Conservation (phyloP, 805 yeast species). For the Saturnispora besseyi region DNA sequence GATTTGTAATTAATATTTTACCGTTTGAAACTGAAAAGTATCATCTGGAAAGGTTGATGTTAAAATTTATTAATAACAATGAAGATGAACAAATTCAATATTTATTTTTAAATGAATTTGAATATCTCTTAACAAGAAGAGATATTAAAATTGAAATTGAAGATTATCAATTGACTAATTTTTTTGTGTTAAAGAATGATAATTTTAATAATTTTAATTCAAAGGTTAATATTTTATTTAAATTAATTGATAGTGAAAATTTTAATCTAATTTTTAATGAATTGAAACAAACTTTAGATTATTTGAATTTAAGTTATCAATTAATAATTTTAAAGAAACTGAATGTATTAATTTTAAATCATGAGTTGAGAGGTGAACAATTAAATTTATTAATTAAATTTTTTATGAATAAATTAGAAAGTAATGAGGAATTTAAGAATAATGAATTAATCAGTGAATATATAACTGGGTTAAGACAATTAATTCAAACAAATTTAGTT, state of each 20-base stretch:
- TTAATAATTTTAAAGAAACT: constrained; percentile 50
- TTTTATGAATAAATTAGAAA: constrained; percentile 32
- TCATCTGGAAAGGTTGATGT: constrained; percentile 42
- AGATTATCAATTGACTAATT: constrained; percentile 20
- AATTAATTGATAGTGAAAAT: constrained; percentile 46
- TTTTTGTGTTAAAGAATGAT: not conserved
- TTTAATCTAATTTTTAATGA: constrained; percentile 48
- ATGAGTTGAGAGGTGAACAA: constrained; percentile 33
- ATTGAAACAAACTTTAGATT: constrained; percentile 45
- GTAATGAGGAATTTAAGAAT: constrained; percentile 8
- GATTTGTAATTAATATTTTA: constrained; percentile 48
- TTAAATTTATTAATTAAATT: constrained; percentile 50
- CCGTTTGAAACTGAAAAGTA: constrained; percentile 43
- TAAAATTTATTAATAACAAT: constrained; percentile 19
- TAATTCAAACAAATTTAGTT: constrained; percentile 56
- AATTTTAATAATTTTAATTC: constrained; percentile 29
- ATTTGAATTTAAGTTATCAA: constrained; percentile 20
- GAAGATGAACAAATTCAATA: constrained; percentile 5
- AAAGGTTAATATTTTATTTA: constrained; percentile 55
- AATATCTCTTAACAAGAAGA: constrained; percentile 23
- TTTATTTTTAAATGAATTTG: constrained; percentile 14
- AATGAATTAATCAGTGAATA: constrained; percentile 47
- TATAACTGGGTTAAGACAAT: constrained; percentile 60
- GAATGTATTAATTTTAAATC: constrained; percentile 19
- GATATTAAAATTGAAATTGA: constrained; percentile 32